Evolutionary conservation across 1,139 yeast genomes (phyloP).

Genomic region (Suhomyces anneliseae): DNA sequence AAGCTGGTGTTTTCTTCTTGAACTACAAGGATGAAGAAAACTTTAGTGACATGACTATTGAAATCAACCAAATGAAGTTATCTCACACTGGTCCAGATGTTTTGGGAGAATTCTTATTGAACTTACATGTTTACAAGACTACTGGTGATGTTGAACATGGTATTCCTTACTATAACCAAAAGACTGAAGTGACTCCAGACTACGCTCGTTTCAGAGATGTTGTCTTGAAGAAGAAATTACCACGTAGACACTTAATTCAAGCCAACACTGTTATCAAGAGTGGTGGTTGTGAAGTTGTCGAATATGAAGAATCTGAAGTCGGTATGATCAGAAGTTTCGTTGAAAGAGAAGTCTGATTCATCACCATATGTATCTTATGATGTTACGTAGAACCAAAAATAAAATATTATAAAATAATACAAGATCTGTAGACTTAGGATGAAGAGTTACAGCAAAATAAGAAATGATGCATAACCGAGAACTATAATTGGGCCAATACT

Average conservation of each 20-base stretch:
- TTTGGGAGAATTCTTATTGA: slow-evolving; percentile 66
- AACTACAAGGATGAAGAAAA: slow-evolving; percentile 46
- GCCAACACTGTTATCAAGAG: slow-evolving; percentile 59
- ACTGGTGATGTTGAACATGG: slow-evolving; percentile 73
- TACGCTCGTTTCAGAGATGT: slow-evolving; percentile 64
- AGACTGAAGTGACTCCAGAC: slow-evolving; percentile 66
- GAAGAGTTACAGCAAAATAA: not conserved
- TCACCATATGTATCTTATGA: not conserved
- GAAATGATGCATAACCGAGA: no score
- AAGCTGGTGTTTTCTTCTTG: slow-evolving; percentile 65
- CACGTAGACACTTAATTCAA: slow-evolving; percentile 82
- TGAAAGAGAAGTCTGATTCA: slow-evolving; percentile 51
- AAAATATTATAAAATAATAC: no score
- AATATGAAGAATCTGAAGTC: slow-evolving; percentile 70
- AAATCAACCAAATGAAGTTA: slow-evolving; percentile 61
- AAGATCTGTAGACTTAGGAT: not conserved
- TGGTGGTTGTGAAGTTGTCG: slow-evolving; percentile 55
- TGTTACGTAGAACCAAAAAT: not conserved
- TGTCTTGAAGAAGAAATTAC: slow-evolving; percentile 70
- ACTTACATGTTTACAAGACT: slow-evolving; percentile 75
- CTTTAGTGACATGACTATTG: slow-evolving; percentile 59
- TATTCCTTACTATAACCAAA: slow-evolving; percentile 57
- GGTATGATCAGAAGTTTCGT: slow-evolving; percentile 79
- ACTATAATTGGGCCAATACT: no score
- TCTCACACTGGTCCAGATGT: slow-evolving; percentile 69